phyloP scores from a whole-genome alignment of 2,329 filamentous ascomycete species.

The Knoxdaviesia capensis region DNA sequence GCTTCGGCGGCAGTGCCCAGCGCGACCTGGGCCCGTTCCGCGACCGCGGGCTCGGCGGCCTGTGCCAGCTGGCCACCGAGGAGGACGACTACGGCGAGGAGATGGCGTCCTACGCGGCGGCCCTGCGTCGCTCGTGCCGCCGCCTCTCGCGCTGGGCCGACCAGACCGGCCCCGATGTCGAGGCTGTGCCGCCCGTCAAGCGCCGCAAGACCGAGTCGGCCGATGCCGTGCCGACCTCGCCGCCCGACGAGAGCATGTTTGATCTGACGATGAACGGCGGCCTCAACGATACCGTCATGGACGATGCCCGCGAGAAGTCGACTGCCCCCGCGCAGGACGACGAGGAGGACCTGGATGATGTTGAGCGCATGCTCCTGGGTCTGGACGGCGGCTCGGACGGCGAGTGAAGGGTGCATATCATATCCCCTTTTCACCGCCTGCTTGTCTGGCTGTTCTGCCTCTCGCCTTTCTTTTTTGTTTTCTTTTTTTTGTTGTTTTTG shows the following conservation, averaged over 20 bases:
- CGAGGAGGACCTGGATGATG: constrained; percentile 12
- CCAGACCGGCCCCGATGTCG: constrained; percentile 20
- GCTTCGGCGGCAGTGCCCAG: constrained; percentile 11
- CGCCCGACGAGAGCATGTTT: no score
- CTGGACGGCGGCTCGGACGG: no score
- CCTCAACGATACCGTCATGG: no score
- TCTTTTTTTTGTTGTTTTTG: no score
- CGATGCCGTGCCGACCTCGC: constrained; percentile 2
- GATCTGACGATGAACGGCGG: no score
- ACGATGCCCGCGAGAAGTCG: no score
- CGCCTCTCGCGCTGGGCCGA: constrained; percentile 51
- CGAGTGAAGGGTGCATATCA: no score
- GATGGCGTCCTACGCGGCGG: constrained; percentile 41
- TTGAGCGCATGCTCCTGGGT: constrained; percentile 6
- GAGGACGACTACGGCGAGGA: constrained; percentile 63
- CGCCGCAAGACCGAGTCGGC: constrained; percentile 9
- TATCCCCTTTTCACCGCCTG: no score
- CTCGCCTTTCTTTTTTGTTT: no score
- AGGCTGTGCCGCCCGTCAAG: constrained; percentile 27
- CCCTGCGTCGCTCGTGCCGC: constrained; percentile 41
- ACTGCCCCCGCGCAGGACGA: constrained; percentile 3
- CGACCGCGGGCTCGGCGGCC: constrained; percentile 40
- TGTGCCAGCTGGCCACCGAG: constrained; percentile 40
- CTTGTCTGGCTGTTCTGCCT: no score
- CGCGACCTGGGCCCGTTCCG: constrained; percentile 21